Evolutionary conservation across 768 basidiomycete species (phyloP), one percentile per base, ranked within the genome.

Genomic region (Panus rudis): DNA sequence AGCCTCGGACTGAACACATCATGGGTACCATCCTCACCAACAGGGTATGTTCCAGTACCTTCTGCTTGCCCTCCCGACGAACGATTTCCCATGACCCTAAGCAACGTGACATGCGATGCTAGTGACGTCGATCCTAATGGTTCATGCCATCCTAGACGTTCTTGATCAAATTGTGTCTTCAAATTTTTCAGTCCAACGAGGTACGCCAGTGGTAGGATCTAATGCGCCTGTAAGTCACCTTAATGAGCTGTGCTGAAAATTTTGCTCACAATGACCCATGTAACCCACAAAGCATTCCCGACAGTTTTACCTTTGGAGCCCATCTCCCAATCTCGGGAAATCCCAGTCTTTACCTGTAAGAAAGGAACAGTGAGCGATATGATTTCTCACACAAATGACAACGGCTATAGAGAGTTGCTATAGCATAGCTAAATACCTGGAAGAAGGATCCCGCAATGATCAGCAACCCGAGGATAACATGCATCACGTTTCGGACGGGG

Each of bases 401-500:
- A 25, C 2, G 26, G 41, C 13, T 3, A 10, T 27, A 8, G n/a
- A 16, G 13, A 10, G 26, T 6, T 23, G 23, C 14, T 30, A 19
- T 5, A n/a, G 28, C 13, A 17, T 17, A 14, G 22, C 17, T 25
- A 38, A 57, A 44, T 50, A 74, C 77, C 65, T 78, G 73, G 51
- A 67, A 68, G 55, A 77, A 75, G 10, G 79, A 70, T 3, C 77
- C 51, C 3, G 54, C 61, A 41, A 84, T 65, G 41, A 75, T 64
- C 2, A 57, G 52, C 22, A 81, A 47, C 0, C 81, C 83, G 0
- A 79, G 51, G 7, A 62, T 50, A 32, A 77, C 72, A 50, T 85
- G 83, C 6, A 75, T 34, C 48, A 79, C 67, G 53, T 84, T 81
- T 2, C 64, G 63, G 13, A 71, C 70, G 17, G 75, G 79, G 40